Evolutionary conservation across 352 stramenopile genomes (phyloP).

Genomic region (Globisporangium paddicum): DNA sequence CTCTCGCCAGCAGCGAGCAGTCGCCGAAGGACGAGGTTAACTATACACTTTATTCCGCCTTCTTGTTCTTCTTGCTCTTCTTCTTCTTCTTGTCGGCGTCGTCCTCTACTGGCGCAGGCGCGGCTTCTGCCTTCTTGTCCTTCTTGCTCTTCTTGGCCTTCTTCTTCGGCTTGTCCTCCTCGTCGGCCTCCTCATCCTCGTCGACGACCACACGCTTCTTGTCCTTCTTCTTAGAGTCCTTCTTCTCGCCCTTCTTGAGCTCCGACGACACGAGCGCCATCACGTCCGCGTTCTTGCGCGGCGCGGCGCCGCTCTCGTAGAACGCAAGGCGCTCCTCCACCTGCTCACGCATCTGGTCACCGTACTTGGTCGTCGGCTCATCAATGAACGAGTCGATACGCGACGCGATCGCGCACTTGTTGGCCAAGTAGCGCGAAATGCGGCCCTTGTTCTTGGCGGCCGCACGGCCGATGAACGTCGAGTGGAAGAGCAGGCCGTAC

Average conservation of each 20-base stretch:
- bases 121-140: conserved; percentile 35
- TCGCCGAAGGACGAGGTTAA: conserved; percentile 26
- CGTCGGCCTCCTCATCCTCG: conserved; percentile 56
- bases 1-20: neutral
- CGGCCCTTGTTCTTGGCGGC: conserved; percentile 99
- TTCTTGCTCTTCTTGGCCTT: conserved; percentile 84
- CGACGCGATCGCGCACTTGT: conserved; percentile 99
- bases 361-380: conserved; percentile 94
- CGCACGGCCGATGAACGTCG: conserved; percentile 98
- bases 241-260: conserved; percentile 76
- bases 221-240: conserved; percentile 72
- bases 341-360: conserved; percentile 98
- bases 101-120: conserved; percentile 11
- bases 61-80: conserved; percentile 80
- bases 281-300: conserved; percentile 98
- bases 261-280: conserved; percentile 95
- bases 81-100: conserved; percentile 71
- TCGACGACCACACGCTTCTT: conserved; percentile 72
- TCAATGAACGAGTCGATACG: conserved; percentile 99
- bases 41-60: conserved; percentile 61
- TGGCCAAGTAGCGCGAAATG: conserved; percentile 99
- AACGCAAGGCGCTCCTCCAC: conserved; percentile 99
- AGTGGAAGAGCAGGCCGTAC: conserved; percentile 99
- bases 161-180: conserved; percentile 68
- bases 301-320: conserved; percentile 98